Base-by-base conservation (phyloP, 139 green algal genomes). In the Raphidocelis subcapitata region DNA sequence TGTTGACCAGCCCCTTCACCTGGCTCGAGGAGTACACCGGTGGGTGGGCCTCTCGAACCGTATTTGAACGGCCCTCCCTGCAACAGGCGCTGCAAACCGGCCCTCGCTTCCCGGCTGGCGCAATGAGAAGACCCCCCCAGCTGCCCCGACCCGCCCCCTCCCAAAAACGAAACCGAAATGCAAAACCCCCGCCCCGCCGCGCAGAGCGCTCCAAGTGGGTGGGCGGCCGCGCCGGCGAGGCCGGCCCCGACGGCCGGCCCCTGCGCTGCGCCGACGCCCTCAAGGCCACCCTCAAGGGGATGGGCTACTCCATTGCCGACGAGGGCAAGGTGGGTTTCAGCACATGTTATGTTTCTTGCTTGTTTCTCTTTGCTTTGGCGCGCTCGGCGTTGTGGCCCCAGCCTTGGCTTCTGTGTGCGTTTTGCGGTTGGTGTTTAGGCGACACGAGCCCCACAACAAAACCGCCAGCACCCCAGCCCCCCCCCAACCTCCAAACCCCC, bases 11-110 rank as follows among this genome's bases (percentile, higher is more conserved):
- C 24, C 82, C 89, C 26, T 94, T 89, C 82, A 85, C 73, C 1
- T 96, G 91, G 91, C 74, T 81, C 55, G 83, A 93, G 74, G 81
- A 85, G 69, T 86, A 84, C 75, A 94, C 89, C 5, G n/a, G n/a
- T n/a, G n/a, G n/a, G n/a, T n/a, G n/a, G n/a, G n/a, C n/a, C n/a
- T n/a, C n/a, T 60, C 79, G 32, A 67, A 69, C 46, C 26, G 62
- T 32, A n/a, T n/a, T n/a, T n/a, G n/a, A n/a, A n/a, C n/a, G n/a
- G n/a, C n/a, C n/a, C n/a, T n/a, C n/a, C n/a, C n/a, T n/a, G n/a
- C n/a, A n/a, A n/a, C n/a, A n/a, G n/a, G n/a, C n/a, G n/a, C n/a
- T n/a, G n/a, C n/a, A n/a, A n/a, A n/a, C n/a, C n/a, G n/a, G n/a
- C n/a, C n/a, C n/a, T n/a, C n/a, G n/a, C n/a, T n/a, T n/a, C n/a